phyloP scores from a whole-genome alignment of 2,329 filamentous ascomycete genomes.

The Cladosporium cucumerinum region DNA sequence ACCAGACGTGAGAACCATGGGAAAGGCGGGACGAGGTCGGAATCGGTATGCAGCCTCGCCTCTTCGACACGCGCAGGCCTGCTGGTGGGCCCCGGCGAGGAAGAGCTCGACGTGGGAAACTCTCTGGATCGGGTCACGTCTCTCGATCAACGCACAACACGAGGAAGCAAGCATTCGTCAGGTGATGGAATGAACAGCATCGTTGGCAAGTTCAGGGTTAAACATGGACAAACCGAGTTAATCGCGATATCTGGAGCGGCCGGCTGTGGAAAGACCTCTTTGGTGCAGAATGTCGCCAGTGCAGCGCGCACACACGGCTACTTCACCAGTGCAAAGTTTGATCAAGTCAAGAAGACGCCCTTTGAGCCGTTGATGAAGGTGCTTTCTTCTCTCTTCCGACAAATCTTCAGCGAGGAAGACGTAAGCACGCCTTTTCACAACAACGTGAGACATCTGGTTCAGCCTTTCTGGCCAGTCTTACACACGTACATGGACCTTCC shows the following conservation, averaged over 20 bases:
- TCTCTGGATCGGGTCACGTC: constrained; percentile 7
- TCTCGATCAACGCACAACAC: constrained; percentile 4
- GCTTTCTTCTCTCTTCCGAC: constrained; percentile 60
- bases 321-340: constrained; percentile 59
- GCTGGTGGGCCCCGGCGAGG: background rate
- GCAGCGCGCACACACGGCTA: constrained; percentile 57
- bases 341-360: constrained; percentile 56
- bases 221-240: constrained; percentile 55
- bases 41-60: constrained; percentile 12
- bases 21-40: background rate
- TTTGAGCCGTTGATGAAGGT: constrained; percentile 60
- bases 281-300: constrained; percentile 57
- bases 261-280: constrained; percentile 59
- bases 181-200: constrained; percentile 1
- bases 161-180: constrained; percentile 13
- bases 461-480: constrained; percentile 56
- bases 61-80: constrained; percentile 6
- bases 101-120: constrained; percentile 6
- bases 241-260: constrained; percentile 56
- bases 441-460: constrained; percentile 53
- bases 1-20: background rate
- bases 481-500: constrained; percentile 59
- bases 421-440: constrained; percentile 61
- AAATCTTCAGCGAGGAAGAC: constrained; percentile 64
- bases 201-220: constrained; percentile 2